phyloP scores from a whole-genome alignment of 2,329 filamentous ascomycete species.

The Fusarium succisae region DNA sequence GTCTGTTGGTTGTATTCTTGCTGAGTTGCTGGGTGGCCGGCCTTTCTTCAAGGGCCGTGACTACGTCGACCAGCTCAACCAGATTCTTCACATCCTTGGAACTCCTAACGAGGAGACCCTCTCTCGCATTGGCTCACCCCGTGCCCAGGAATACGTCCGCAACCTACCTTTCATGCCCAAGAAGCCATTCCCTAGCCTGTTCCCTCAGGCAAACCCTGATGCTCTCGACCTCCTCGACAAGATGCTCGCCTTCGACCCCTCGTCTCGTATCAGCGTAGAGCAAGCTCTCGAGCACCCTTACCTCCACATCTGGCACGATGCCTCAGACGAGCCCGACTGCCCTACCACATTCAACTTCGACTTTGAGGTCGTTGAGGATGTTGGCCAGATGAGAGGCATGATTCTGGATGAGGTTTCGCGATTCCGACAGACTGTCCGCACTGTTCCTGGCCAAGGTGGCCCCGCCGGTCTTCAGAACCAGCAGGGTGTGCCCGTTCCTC shows the following conservation, averaged over 20 bases:
- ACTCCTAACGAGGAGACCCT: slow-evolving; percentile 97
- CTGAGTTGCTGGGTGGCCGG: slow-evolving; percentile 92
- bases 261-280: slow-evolving; percentile 91
- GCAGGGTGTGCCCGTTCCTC: slow-evolving; percentile 58
- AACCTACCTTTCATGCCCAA: slow-evolving; percentile 96
- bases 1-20: slow-evolving; percentile 98
- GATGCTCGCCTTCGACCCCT: slow-evolving; percentile 98
- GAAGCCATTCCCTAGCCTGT: slow-evolving; percentile 86
- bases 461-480: slow-evolving; percentile 49
- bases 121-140: slow-evolving; percentile 90
- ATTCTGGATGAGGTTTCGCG: slow-evolving; percentile 92
- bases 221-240: slow-evolving; percentile 94
- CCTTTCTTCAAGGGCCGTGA: slow-evolving; percentile 99
- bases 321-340: slow-evolving; percentile 93
- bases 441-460: slow-evolving; percentile 53
- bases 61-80: slow-evolving; percentile 99
- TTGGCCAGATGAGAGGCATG: slow-evolving; percentile 94
- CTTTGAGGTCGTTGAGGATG: slow-evolving; percentile 97
- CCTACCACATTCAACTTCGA: slow-evolving; percentile 97
- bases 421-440: slow-evolving; percentile 76
- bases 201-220: slow-evolving; percentile 94
- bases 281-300: slow-evolving; percentile 96
- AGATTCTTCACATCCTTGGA: slow-evolving; percentile 97
- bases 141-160: slow-evolving; percentile 97
- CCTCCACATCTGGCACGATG: slow-evolving; percentile 97